Evolutionary conservation across 345 rosid genomes (phyloP).

Genomic region (Eucalyptus regnans): DNA sequence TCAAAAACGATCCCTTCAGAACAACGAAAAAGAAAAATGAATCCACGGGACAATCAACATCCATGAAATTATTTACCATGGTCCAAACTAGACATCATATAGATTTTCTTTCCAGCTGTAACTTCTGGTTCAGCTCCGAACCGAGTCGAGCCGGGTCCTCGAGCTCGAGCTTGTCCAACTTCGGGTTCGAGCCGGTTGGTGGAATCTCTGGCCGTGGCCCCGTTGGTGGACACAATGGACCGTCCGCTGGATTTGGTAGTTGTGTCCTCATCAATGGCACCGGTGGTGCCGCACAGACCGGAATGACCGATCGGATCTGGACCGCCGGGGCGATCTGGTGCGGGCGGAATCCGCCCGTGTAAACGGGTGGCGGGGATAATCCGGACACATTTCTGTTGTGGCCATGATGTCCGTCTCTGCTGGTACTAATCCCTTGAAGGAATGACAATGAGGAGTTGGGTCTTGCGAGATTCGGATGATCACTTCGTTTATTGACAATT

Average conservation of each 20-base stretch:
- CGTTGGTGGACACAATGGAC: neutral
- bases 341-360: neutral
- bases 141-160: neutral
- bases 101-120: neutral
- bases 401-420: neutral
- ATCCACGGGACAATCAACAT: neutral
- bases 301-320: neutral
- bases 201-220: neutral
- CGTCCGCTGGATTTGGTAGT: neutral
- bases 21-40: neutral
- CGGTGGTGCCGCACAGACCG: neutral
- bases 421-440: neutral
- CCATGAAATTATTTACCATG: neutral
- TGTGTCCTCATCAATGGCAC: neutral
- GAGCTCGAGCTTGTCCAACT: neutral
- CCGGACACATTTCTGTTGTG: neutral
- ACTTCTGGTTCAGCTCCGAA: neutral
- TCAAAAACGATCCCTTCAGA: neutral
- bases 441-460: neutral
- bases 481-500: neutral
- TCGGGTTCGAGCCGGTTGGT: neutral
- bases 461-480: neutral
- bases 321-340: neutral
- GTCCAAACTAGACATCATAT: neutral
- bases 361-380: neutral